A percentile compares a stretch with the other conserved stretches of the same genome.
phyloP scores from a whole-genome alignment of 2,329 filamentous ascomycete species.

The Aspergillus quadrilineatus region DNA sequence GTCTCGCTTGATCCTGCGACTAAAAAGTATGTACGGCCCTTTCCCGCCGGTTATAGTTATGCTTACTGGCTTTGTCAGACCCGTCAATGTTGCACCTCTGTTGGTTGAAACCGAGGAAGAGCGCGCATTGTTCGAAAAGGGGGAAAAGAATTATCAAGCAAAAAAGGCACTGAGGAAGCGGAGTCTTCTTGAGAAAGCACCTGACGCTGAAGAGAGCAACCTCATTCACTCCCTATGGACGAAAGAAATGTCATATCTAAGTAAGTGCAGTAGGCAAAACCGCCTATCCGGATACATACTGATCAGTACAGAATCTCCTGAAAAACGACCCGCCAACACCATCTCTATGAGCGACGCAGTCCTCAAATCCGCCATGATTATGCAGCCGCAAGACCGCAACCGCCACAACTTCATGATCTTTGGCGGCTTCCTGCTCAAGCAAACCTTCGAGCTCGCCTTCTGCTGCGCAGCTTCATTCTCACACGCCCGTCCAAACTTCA shows the following conservation, averaged over 20 bases:
- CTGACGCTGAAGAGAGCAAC: constrained; percentile 68
- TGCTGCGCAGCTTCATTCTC: constrained; percentile 71
- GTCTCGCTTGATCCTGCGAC: constrained; percentile 69
- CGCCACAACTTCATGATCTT: constrained; percentile 77
- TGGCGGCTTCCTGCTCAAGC: constrained; percentile 70
- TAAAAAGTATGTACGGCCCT: constrained; percentile 51
- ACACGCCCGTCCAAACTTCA: constrained; percentile 67
- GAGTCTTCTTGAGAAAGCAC: constrained; percentile 64
- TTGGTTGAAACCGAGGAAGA: constrained; percentile 65
- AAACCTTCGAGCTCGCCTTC: constrained; percentile 74
- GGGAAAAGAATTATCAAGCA: constrained; percentile 64
- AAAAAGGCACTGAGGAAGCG: constrained; percentile 63
- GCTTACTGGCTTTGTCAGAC: constrained; percentile 38
- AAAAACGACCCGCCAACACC: constrained; percentile 57
- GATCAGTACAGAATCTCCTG: constrained; percentile 45
- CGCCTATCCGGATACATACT: neutral
- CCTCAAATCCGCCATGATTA: constrained; percentile 67
- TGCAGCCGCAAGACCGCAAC: constrained; percentile 72
- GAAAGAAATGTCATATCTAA: constrained; percentile 63
- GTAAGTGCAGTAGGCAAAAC: constrained; percentile 31
- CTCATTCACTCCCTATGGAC: constrained; percentile 74
- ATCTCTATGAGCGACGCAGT: constrained; percentile 63
- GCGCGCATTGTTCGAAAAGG: constrained; percentile 60
- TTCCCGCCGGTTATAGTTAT: neutral
- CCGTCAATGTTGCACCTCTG: constrained; percentile 62